Conservation (phyloP, 139 green algal genomes). For the Pleodorina starrii region DNA sequence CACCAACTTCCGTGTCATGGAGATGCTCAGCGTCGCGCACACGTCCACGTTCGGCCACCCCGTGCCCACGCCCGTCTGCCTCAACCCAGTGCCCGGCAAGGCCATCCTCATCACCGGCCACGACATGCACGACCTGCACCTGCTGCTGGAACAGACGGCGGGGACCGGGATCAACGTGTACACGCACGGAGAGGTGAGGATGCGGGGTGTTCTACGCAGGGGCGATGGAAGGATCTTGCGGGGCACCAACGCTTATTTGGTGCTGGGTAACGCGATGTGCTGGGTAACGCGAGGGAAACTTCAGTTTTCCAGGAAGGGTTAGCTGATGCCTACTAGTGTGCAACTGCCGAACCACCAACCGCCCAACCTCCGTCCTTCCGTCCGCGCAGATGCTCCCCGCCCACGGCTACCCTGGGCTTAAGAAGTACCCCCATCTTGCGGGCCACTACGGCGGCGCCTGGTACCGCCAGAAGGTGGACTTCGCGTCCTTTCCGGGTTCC, state of each 20-base stretch:
- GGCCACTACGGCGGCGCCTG: constrained; percentile 80
- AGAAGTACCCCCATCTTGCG: constrained; percentile 71
- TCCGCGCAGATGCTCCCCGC: constrained; percentile 77
- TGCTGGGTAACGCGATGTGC: too few species aligned
- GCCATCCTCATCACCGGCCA: constrained; percentile 83
- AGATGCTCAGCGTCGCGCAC: constrained; percentile 75
- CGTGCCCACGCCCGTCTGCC: constrained; percentile 68
- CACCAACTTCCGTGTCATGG: constrained; percentile 73
- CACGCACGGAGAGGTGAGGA: constrained; percentile 73
- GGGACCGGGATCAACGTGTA: constrained; percentile 83
- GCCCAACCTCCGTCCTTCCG: too few species aligned
- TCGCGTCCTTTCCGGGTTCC: constrained; percentile 70
- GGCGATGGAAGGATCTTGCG: not conserved
- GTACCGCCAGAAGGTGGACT: constrained; percentile 80
- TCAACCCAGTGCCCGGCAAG: constrained; percentile 76
- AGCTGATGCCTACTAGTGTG: too few species aligned
- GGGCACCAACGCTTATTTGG: too few species aligned
- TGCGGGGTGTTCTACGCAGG: not conserved
- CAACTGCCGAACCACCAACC: too few species aligned
- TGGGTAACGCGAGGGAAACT: too few species aligned
- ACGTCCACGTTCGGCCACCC: constrained; percentile 74
- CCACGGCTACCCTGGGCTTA: constrained; percentile 79
- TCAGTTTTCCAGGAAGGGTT: too few species aligned
- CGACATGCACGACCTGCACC: constrained; percentile 83
- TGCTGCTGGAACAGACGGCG: constrained; percentile 77